Conservation (phyloP, 345 rosid genomes). For the Eucalyptus cloeziana region DNA sequence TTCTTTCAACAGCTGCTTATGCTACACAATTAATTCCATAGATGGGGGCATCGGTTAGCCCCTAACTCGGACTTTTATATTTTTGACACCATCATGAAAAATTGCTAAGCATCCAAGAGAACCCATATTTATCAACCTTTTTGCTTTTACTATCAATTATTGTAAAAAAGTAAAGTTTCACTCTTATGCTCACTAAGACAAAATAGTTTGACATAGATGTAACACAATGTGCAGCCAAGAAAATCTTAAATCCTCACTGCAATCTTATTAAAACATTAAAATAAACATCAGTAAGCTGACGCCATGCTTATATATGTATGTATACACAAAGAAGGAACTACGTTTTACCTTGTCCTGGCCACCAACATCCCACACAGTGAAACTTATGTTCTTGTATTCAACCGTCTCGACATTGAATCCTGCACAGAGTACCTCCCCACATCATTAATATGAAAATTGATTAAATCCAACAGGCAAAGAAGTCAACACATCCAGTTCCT, state of each 20-base stretch:
- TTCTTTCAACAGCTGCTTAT: background rate
- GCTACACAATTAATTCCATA: background rate
- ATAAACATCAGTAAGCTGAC: background rate
- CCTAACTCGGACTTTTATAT: background rate
- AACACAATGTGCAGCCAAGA: background rate
- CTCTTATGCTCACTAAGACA: background rate
- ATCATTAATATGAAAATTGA: background rate
- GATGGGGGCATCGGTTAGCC: background rate
- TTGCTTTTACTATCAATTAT: background rate
- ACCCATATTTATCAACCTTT: background rate
- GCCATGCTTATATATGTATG: background rate
- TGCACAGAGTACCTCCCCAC: slow-evolving; percentile 1
- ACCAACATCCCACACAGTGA: slow-evolving; percentile 90
- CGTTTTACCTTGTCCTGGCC: slow-evolving; percentile 82
- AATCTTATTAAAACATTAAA: background rate
- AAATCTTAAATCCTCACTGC: background rate
- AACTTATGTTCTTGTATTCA: slow-evolving; percentile 91
- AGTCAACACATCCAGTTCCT: background rate
- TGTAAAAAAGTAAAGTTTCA: background rate
- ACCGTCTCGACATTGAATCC: slow-evolving; percentile 95
- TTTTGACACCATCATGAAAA: background rate
- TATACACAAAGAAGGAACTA: background rate
- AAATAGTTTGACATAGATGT: background rate
- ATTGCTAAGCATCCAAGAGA: background rate
- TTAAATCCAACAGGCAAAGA: background rate